Base-by-base conservation (phyloP, 2,329 filamentous ascomycete genomes). In the Cercospora zeae-maydis region DNA sequence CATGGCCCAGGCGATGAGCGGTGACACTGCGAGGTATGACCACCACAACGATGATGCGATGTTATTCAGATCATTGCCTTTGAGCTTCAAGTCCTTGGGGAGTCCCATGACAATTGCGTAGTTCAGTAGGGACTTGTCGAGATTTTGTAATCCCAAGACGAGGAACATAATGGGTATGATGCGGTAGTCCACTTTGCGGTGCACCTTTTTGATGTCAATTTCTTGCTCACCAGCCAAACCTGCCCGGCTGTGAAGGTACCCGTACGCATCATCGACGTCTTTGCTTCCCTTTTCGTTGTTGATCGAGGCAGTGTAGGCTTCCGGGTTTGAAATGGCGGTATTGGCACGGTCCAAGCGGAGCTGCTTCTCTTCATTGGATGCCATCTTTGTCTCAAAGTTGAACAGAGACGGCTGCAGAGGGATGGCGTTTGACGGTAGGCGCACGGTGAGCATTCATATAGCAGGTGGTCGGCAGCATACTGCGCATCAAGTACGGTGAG, bases 71-170 rank as follows among this genome's bases (percentile, higher is more conserved):
- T 67, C 34, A 42, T 69, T 61, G n/a, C 67, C 67, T 30, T 64
- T 21, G 16, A 69, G 61, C 5, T 63, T 56, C 5, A 69, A 45
- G 13, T 69, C 67, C 24, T 67, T 53, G 8, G 67, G 65, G 6
- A 68, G 30, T 4, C 86, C 85, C 86, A 89, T 89, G 58, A 89
- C 84, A 62, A 83, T 84, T 11, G 85, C 85, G 71, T 88, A 89
- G 69, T 88, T 88, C 49, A 87, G 79, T 30, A 85, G 80, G 63
- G 87, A 83, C 74, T 88, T 88, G 76, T 67, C 66, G 14, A 67
- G 57, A 8, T 51, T 61, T 34, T 66, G 63, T 1, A 61, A 30
- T 31, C 60, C 56, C 27, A 56, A 60, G 19, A 66, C 55, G 49
- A 63, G 64, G 37, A 59, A 66, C 42, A 67, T 52, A 21, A 69